A percentile compares a stretch with the other conserved stretches of the same genome.
phyloP scores from a whole-genome alignment of 2,329 filamentous ascomycete species.

The Xylaria hypoxylon region DNA sequence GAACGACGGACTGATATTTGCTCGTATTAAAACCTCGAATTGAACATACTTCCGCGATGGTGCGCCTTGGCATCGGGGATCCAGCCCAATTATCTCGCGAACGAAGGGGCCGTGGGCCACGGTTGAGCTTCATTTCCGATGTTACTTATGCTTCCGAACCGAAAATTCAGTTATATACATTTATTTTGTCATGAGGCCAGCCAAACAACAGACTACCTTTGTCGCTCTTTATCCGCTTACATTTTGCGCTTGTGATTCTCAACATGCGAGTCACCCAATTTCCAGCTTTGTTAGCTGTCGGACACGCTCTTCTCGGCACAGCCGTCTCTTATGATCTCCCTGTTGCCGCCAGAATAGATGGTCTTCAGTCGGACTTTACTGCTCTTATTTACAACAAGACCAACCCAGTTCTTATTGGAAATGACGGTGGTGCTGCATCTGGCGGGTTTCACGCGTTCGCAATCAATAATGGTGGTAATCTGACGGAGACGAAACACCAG shows the following conservation, averaged over 20 bases:
- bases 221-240: not conserved
- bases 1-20: not conserved
- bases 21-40: constrained; percentile 1
- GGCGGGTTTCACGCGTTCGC: constrained; percentile 58
- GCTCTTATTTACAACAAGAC: constrained; percentile 54
- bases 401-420: constrained; percentile 57
- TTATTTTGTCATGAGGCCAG: not conserved
- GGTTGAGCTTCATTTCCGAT: not conserved
- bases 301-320: not conserved
- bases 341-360: constrained; percentile 48
- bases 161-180: not conserved
- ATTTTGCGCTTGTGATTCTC: not conserved
- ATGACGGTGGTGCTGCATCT: constrained; percentile 57
- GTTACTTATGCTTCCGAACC: not conserved
- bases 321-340: constrained; percentile 40
- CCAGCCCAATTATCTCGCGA: constrained; percentile 4
- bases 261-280: not conserved
- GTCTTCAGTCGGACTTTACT: constrained; percentile 58
- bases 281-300: constrained; percentile 9
- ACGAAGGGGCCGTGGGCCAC: not conserved
- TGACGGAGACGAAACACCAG: constrained; percentile 50
- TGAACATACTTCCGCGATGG: constrained; percentile 3
- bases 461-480: constrained; percentile 48
- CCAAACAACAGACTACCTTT: not conserved
- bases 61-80: constrained; percentile 18